These are phyloP conservation scores for Plasmodium knowlesi DNA, from an alignment of 169 alveolate genomes.

Conservation along the genomic window DNA sequence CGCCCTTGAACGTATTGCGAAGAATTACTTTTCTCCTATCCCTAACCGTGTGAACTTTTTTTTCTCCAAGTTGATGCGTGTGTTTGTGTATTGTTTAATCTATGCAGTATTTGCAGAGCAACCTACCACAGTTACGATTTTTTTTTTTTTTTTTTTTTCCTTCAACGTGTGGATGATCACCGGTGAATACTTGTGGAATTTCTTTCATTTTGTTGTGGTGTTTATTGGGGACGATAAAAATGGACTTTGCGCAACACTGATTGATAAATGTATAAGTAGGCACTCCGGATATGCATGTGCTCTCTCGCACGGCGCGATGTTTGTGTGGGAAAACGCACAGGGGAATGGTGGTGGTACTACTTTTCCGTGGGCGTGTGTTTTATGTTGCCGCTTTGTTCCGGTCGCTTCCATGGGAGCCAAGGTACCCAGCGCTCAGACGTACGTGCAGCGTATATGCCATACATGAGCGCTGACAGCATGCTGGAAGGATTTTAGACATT, in stretches of 20 bases:
- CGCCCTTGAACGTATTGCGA: not conserved
- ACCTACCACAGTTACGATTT: not conserved
- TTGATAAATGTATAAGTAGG: not conserved
- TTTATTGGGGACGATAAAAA: not conserved
- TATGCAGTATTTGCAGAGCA: not conserved
- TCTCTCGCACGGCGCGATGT: not conserved
- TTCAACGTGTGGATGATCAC: not conserved
- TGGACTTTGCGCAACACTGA: not conserved
- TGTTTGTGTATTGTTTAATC: not conserved
- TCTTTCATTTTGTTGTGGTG: not conserved
- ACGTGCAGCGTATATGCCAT: not conserved
- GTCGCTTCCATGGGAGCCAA: not conserved
- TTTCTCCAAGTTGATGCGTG: not conserved
- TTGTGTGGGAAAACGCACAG: not conserved
- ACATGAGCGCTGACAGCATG: not conserved
- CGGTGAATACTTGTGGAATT: not conserved
- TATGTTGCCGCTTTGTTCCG: not conserved
- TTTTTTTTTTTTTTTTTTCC: slow-evolving; percentile 7
- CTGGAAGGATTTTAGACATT: slow-evolving; percentile 37
- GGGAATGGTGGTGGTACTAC: not conserved
- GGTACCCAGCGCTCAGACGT: not conserved
- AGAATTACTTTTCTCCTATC: not conserved
- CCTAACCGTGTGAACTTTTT: not conserved
- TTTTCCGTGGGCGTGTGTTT: not conserved
- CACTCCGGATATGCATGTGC: not conserved